Percentiles rank a stretch among this genome's conserved stretches.
These are phyloP conservation scores for Musa balbisiana DNA, from an alignment of 202 grass and related monocot genomes.

Conservation along the genomic window DNA sequence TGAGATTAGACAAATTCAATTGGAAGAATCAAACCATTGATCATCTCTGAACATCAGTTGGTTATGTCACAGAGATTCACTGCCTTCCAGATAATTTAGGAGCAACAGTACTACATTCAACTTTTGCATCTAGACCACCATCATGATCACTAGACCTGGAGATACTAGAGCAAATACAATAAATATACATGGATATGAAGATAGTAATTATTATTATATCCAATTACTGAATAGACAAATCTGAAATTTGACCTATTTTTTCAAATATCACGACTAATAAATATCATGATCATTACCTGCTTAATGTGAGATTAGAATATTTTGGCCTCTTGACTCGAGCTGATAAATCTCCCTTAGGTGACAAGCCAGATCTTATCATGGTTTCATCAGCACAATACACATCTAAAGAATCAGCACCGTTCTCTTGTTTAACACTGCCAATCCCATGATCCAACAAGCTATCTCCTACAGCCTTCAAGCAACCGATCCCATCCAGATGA, in stretches of 20 bases:
- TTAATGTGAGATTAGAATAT: constrained; percentile 21
- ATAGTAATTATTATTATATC: too few species aligned
- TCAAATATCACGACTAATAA: too few species aligned
- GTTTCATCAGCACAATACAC: too few species aligned
- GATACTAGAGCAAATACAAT: constrained; percentile 1
- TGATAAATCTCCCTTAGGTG: constrained; percentile 37
- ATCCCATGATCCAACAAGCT: constrained; percentile 30
- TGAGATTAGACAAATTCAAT: neutral
- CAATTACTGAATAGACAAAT: neutral
- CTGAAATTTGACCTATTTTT: too few species aligned
- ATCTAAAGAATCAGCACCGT: constrained; percentile 16
- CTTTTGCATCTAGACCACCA: constrained; percentile 36
- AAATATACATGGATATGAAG: constrained; percentile 10
- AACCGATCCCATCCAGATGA: constrained; percentile 67
- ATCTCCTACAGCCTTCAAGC: constrained; percentile 39
- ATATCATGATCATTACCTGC: too few species aligned
- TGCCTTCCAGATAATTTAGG: constrained; percentile 27
- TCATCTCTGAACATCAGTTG: constrained; percentile 33
- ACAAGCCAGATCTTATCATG: constrained; percentile 19
- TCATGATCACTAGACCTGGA: constrained; percentile 63
- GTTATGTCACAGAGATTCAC: constrained; percentile 24
- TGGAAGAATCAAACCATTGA: constrained; percentile 54
- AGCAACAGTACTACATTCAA: constrained; percentile 33
- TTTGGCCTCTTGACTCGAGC: constrained; percentile 29
- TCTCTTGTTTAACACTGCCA: constrained; percentile 25